These are phyloP conservation scores for Cotoneaster glaucophyllus DNA, from an alignment of 306 rosid species.

Conservation along the genomic window DNA sequence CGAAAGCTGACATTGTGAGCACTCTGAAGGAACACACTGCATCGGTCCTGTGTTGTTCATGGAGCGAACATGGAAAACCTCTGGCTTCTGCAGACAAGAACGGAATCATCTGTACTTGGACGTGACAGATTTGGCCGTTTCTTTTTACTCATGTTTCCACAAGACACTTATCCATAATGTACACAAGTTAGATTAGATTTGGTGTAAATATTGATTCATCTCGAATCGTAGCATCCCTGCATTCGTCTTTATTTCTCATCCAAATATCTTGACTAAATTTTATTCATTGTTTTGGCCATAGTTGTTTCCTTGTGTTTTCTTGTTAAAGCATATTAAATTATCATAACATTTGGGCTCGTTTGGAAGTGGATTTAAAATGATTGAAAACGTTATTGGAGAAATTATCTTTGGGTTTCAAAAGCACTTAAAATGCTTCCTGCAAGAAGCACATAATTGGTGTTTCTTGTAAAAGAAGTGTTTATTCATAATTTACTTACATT, in stretches of 20 bases:
- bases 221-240: neutral
- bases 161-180: constrained; percentile 1
- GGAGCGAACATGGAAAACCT: constrained; percentile 84
- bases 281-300: neutral
- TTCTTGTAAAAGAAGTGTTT: no score
- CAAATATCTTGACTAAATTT: neutral
- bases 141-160: neutral
- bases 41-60: constrained; percentile 78
- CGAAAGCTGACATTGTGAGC: constrained; percentile 65
- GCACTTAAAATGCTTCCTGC: no score
- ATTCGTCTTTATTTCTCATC: neutral
- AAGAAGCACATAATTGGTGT: no score
- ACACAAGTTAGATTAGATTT: neutral
- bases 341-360: neutral
- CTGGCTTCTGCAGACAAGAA: constrained; percentile 91
- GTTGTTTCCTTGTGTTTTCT: neutral
- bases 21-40: constrained; percentile 77
- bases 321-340: neutral
- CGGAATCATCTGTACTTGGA: constrained; percentile 81
- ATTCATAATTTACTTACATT: no score
- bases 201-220: constrained; percentile 21
- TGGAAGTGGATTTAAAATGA: no score
- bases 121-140: constrained; percentile 12
- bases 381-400: fast-evolving
- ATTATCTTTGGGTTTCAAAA: no score